A percentile compares a stretch with the other conserved stretches of the same genome.
Conservation (phyloP, 495 filamentous ascomycete genomes). For the Hyaloscypha bicolor region DNA sequence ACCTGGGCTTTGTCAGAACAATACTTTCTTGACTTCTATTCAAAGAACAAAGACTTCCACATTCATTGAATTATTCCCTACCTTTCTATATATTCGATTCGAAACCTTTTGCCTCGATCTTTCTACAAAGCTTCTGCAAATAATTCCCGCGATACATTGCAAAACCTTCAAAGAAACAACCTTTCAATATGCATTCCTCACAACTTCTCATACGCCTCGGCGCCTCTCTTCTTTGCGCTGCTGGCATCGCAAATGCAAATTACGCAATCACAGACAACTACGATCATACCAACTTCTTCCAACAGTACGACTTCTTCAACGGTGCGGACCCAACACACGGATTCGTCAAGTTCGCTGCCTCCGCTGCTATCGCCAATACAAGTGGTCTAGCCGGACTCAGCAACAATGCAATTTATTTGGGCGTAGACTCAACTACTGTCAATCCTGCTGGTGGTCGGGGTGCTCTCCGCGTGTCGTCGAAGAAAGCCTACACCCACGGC, state of each 20-base stretch:
- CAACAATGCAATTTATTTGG: conserved; percentile 52
- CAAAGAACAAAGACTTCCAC: background rate
- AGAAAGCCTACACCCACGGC: conserved; percentile 65
- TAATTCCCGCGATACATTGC: no score
- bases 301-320: conserved; percentile 55
- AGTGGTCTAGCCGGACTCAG: conserved; percentile 58
- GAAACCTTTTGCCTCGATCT: background rate
- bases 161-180: conserved; percentile 9
- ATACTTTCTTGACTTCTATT: background rate
- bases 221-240: conserved; percentile 19
- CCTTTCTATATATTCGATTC: conserved; percentile 11
- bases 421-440: conserved; percentile 51
- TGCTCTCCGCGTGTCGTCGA: conserved; percentile 70
- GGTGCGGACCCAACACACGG: conserved; percentile 67
- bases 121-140: no score
- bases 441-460: conserved; percentile 58
- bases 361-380: conserved; percentile 54
- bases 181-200: conserved; percentile 20
- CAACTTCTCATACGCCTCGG: conserved; percentile 15
- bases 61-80: background rate
- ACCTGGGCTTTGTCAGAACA: conserved; percentile 3
- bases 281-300: conserved; percentile 57
- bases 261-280: conserved; percentile 45
- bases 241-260: conserved; percentile 19
- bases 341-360: conserved; percentile 64